These are phyloP conservation scores for Mycena vulgaris DNA, from an alignment of 768 basidiomycete species.

Conservation along the genomic window DNA sequence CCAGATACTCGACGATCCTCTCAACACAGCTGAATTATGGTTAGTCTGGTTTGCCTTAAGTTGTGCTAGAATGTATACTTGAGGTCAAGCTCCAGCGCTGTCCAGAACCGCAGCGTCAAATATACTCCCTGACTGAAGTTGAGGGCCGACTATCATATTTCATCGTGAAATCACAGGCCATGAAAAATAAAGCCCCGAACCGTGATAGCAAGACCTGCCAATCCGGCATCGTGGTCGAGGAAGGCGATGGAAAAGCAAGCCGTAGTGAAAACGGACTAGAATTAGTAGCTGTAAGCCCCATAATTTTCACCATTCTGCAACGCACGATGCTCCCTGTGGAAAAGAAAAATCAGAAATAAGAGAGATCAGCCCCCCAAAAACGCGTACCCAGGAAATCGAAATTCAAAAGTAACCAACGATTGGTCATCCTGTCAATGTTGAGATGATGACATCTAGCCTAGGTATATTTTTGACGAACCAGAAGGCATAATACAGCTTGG, in stretches of 20 bases:
- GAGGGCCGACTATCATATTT: slow-evolving; percentile 23
- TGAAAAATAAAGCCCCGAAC: background rate
- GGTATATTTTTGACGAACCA: slow-evolving; percentile 67
- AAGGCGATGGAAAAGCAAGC: slow-evolving; percentile 82
- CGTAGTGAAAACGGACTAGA: slow-evolving; percentile 75
- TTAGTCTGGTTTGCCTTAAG: background rate
- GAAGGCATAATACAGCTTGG: slow-evolving; percentile 80
- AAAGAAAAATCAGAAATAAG: slow-evolving; percentile 15
- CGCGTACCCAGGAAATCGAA: slow-evolving; percentile 30
- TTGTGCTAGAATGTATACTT: slow-evolving; percentile 6
- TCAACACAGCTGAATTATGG: slow-evolving; percentile 80
- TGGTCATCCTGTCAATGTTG: slow-evolving; percentile 53
- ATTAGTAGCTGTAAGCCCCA: background rate
- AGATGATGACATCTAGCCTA: slow-evolving; percentile 81
- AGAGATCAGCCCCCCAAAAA: background rate
- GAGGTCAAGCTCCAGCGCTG: slow-evolving; percentile 29
- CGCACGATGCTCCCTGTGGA: slow-evolving; percentile 21
- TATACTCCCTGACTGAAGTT: slow-evolving; percentile 29
- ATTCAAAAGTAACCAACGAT: slow-evolving; percentile 30
- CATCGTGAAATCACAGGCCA: slow-evolving; percentile 54
- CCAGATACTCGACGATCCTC: slow-evolving; percentile 91
- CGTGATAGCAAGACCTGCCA: slow-evolving; percentile 65
- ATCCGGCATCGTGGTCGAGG: slow-evolving; percentile 66
- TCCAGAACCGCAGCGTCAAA: slow-evolving; percentile 19
- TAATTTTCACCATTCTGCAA: background rate